Evolutionary conservation across 2,329 filamentous ascomycete genomes (phyloP), one percentile per base, ranked within the genome.

Genomic region (Alternaria conjuncta): DNA sequence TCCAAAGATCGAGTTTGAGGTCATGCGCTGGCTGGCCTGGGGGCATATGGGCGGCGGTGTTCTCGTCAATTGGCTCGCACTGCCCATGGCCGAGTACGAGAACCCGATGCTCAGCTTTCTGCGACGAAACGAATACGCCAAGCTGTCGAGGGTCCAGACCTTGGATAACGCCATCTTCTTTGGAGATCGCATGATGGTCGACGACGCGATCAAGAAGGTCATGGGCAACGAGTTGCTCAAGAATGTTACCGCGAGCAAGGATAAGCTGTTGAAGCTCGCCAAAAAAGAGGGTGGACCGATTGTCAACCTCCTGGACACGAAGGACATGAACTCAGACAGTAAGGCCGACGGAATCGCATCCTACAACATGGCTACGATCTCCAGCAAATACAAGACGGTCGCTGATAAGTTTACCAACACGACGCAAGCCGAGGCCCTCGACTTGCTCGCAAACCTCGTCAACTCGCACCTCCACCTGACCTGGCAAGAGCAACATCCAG

Each of bases 1-100:
- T 21, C 25, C 74, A 0, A 74, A 71, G 45, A 65, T 74, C 15
- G 74, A 79, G 78, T 74, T 94, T 28, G 85, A 89, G n/a, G 76
- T 97, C 30, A 89, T 92, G 84, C 86, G 91, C 67, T 97, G 94
- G 94, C 82, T 97, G 65, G 95, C 95, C 0, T 99, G 95, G 94
- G 93, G 93, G 57, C 90, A 91, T 63, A 96, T 97, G 92, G 91
- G 91, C 12, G 90, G 90, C 18, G 96, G 96, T 2, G 82, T 98
- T 36, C 84, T 98, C 51, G 86, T 91, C 15, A 90, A 95, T 76
- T 91, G 91, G 80, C 86, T 91, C n/a, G 86, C 93, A 25, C 86
- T 97, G 55, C 96, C 96, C 4, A 97, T 97, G 92, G 92, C 88
- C 0, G 78, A 88, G 18, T 87, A 89, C 69, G 88, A 94, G 64